phyloP scores from a whole-genome alignment of 2,329 filamentous ascomycete species.

The Ilyonectria destructans region DNA sequence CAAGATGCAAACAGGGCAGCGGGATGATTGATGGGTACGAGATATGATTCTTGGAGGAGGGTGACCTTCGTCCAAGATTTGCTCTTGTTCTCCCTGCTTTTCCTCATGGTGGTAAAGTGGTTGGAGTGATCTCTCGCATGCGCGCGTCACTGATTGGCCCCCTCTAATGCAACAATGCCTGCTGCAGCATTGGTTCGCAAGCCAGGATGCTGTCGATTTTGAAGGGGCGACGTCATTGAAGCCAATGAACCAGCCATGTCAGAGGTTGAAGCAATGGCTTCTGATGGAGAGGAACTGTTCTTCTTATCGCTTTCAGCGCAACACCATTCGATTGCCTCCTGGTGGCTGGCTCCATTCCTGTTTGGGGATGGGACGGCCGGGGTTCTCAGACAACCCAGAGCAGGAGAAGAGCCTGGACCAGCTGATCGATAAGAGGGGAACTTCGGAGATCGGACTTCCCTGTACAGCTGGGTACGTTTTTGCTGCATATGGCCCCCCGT shows the following conservation, averaged over 20 bases:
- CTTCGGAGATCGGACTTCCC: background rate
- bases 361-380: slow-evolving; percentile 1
- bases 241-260: background rate
- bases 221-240: background rate
- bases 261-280: background rate
- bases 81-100: background rate
- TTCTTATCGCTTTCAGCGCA: background rate
- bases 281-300: background rate
- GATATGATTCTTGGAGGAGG: background rate
- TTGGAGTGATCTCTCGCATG: background rate
- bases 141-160: background rate
- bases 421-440: slow-evolving; percentile 5
- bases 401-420: background rate
- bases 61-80: background rate
- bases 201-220: background rate
- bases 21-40: background rate
- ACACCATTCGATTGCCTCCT: background rate
- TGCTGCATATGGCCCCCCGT: background rate
- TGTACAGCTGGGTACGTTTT: background rate
- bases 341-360: background rate
- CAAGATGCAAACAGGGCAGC: background rate
- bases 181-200: background rate
- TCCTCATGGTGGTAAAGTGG: background rate
- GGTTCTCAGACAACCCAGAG: background rate
- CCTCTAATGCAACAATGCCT: background rate